Evolutionary conservation across 179 eudicot species (phyloP).

Genomic region (Silene noctiflora): DNA sequence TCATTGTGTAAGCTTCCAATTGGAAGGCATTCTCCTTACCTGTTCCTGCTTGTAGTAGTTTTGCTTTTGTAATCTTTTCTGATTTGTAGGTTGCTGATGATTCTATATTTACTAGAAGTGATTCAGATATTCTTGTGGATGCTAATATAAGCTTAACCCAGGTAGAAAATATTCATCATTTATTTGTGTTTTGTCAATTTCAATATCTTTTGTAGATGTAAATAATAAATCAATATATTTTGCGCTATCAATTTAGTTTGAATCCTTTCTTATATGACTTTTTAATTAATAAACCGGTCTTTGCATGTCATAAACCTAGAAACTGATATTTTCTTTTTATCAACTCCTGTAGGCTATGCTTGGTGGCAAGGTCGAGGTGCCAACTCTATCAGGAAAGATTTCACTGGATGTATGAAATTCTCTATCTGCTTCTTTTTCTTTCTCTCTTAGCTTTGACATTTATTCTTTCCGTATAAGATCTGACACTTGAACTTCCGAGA

Average conservation of each 20-base stretch:
- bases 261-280: no score
- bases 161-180: slow-evolving; percentile 29
- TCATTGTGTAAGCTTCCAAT: background rate
- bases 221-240: no score
- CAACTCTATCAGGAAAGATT: slow-evolving; percentile 57
- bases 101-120: slow-evolving; percentile 57
- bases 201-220: background rate
- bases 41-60: background rate
- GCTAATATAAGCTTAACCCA: slow-evolving; percentile 66
- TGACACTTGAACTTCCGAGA: background rate
- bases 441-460: background rate
- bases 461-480: background rate
- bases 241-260: no score
- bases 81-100: slow-evolving; percentile 65
- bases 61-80: slow-evolving; percentile 11
- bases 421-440: slow-evolving; percentile 13
- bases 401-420: slow-evolving; percentile 56
- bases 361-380: slow-evolving; percentile 87
- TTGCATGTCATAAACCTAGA: background rate
- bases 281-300: no score
- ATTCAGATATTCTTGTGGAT: slow-evolving; percentile 73
- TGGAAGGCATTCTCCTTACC: background rate
- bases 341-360: slow-evolving; percentile 64
- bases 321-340: slow-evolving; percentile 7
- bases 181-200: background rate